These are phyloP conservation scores for Mycosphaerella sp. DNA, from an alignment of 2,329 filamentous ascomycete species.

Conservation along the genomic window DNA sequence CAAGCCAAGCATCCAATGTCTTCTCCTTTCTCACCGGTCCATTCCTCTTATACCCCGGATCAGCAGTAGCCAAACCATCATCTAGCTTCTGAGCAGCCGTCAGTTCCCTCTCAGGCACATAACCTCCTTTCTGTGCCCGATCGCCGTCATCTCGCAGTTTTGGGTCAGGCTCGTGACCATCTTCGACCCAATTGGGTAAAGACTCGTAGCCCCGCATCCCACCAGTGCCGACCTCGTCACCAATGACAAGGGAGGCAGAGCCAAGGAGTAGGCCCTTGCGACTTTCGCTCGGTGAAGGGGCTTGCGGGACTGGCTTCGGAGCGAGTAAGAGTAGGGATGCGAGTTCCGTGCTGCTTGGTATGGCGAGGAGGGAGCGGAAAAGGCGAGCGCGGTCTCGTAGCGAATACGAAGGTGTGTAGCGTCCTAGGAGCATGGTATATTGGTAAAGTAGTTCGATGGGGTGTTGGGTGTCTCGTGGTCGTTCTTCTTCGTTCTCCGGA, in stretches of 20 bases:
- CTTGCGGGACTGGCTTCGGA: conserved; percentile 87
- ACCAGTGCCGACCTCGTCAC: conserved; percentile 52
- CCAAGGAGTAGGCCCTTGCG: conserved; percentile 67
- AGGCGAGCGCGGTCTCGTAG: conserved; percentile 84
- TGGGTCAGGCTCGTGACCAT: conserved; percentile 72
- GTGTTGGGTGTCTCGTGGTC: conserved; percentile 44
- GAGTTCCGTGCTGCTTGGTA: conserved; percentile 69
- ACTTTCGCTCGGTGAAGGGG: conserved; percentile 79
- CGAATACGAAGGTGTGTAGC: conserved; percentile 93
- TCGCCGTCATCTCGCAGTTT: conserved; percentile 56
- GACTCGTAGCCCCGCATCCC: conserved; percentile 61
- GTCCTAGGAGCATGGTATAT: conserved; percentile 74
- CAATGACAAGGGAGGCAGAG: conserved; percentile 78
- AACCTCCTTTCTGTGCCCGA: conserved; percentile 29
- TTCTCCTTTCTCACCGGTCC: conserved; percentile 55
- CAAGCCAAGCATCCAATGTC: conserved; percentile 89
- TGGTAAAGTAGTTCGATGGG: conserved; percentile 73
- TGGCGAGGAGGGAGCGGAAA: conserved; percentile 75
- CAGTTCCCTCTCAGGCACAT: conserved; percentile 32
- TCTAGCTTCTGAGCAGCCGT: conserved; percentile 57
- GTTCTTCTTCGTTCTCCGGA: conserved; percentile 30
- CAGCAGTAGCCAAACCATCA: conserved; percentile 43
- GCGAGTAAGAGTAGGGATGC: conserved; percentile 86
- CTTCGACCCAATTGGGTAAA: conserved; percentile 77
- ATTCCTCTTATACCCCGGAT: conserved; percentile 46